Conservation (phyloP, 768 basidiomycete genomes). For the Mycena belliarum region DNA sequence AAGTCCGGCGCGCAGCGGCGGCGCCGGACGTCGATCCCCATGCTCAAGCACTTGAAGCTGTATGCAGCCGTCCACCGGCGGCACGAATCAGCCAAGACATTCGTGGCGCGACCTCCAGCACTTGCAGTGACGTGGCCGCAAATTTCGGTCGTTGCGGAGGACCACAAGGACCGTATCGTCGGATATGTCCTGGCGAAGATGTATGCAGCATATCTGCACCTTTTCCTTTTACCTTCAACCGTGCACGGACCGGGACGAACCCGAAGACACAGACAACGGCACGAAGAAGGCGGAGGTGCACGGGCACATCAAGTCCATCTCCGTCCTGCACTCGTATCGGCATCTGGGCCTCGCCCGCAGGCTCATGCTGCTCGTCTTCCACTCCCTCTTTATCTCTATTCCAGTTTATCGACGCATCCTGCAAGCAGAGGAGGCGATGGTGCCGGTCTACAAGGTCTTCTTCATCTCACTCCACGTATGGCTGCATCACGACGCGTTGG, state of each 20-base stretch:
- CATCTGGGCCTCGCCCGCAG: conserved; percentile 93
- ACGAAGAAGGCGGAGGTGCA: conserved; percentile 47
- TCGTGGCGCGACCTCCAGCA: no score
- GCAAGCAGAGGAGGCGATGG: conserved; percentile 96
- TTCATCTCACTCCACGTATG: conserved; percentile 91
- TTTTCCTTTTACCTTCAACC: no score
- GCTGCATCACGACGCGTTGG: conserved; percentile 86
- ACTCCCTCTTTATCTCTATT: background rate
- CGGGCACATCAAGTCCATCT: conserved; percentile 96
- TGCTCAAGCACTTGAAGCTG: no score
- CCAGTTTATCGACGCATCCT: no score
- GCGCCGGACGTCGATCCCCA: no score
- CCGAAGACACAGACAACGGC: conserved; percentile 51
- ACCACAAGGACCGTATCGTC: conserved; percentile 84
- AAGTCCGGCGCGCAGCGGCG: no score
- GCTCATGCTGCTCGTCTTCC: conserved; percentile 70
- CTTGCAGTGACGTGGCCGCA: conserved; percentile 97
- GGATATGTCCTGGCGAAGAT: conserved; percentile 96
- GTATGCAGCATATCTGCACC: conserved; percentile 43
- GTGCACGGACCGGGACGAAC: conserved; percentile 43
- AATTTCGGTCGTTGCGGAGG: conserved; percentile 91
- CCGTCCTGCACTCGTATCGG: conserved; percentile 86
- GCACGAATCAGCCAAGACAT: no score
- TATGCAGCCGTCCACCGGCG: no score
- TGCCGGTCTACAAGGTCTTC: conserved; percentile 77